Conservation (phyloP, 148 eudicot species). For the Chenopodium quinoa region DNA sequence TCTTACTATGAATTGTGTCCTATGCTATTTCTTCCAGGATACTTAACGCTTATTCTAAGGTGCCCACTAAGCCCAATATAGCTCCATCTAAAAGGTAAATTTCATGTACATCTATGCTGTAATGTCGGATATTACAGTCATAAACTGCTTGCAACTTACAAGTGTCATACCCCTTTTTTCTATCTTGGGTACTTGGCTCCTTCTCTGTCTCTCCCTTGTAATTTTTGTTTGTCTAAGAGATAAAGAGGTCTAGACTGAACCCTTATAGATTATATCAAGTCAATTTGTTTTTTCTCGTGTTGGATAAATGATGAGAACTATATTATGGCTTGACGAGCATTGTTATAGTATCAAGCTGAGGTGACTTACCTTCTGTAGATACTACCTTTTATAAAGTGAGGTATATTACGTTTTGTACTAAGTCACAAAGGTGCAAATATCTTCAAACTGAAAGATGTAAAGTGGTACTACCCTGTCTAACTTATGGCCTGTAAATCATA, state of each 20-base stretch:
- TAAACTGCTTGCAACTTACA: background rate
- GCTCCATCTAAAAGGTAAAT: conserved; percentile 61
- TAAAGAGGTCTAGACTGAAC: background rate
- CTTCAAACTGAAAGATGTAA: background rate
- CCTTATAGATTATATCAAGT: background rate
- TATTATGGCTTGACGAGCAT: background rate
- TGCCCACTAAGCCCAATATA: conserved; percentile 67
- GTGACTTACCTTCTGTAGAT: background rate
- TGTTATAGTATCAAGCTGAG: background rate
- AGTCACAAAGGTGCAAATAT: background rate
- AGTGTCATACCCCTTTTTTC: background rate
- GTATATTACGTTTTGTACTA: background rate
- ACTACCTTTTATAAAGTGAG: background rate
- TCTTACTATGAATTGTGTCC: conserved; percentile 1
- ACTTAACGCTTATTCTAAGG: conserved; percentile 73
- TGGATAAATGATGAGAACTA: background rate
- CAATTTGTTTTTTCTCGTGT: background rate
- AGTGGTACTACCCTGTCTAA: background rate
- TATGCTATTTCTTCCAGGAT: conserved; percentile 37
- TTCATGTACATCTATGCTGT: background rate
- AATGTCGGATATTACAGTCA: background rate
- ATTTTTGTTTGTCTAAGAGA: background rate
- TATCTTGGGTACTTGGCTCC: background rate
- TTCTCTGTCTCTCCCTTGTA: background rate
- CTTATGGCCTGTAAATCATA: background rate